These are phyloP conservation scores for Hypoxylon sp. DNA, from an alignment of 2,329 filamentous ascomycete genomes.

Conservation along the genomic window DNA sequence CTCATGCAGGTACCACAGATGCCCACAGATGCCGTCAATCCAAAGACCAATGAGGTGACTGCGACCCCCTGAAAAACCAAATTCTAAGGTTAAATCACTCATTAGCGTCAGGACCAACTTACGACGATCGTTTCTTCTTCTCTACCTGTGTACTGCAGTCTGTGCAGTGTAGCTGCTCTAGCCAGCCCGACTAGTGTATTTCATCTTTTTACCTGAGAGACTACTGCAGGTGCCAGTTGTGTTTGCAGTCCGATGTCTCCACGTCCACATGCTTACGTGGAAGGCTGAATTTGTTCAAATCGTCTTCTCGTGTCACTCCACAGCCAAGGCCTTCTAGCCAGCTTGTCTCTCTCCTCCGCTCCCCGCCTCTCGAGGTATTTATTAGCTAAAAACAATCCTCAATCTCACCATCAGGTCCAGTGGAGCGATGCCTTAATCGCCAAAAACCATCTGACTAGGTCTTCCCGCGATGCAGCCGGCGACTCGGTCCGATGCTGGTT, in stretches of 20 bases:
- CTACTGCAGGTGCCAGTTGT: slow-evolving; percentile 18
- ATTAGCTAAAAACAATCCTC: slow-evolving; percentile 33
- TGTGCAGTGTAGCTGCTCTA: slow-evolving; percentile 5
- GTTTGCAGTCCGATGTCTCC: slow-evolving; percentile 1
- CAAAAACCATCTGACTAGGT: slow-evolving; percentile 7
- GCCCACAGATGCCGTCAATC: slow-evolving; percentile 31
- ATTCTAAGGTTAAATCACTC: slow-evolving; percentile 24
- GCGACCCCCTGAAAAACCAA: slow-evolving; percentile 17
- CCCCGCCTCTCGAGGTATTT: slow-evolving; percentile 15
- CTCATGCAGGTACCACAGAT: slow-evolving; percentile 42
- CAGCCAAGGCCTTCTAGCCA: slow-evolving; percentile 27
- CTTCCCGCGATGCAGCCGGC: slow-evolving; percentile 13
- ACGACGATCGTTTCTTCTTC: slow-evolving; percentile 22
- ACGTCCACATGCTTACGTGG: slow-evolving; percentile 11
- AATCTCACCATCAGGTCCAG: slow-evolving; percentile 14
- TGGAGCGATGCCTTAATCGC: slow-evolving; percentile 19
- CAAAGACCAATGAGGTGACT: slow-evolving; percentile 33
- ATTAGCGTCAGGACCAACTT: slow-evolving; percentile 29
- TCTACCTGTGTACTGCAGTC: no score
- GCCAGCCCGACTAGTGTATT: slow-evolving; percentile 14
- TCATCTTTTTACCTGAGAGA: slow-evolving; percentile 4
- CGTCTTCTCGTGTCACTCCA: slow-evolving; percentile 18
- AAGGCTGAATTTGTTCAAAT: slow-evolving; percentile 30
- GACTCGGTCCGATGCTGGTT: slow-evolving; percentile 37
- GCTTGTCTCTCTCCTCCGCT: slow-evolving; percentile 10